Percentiles rank a stretch among this genome's conserved stretches.
These are phyloP conservation scores for Porphyrellus sp. DNA, from an alignment of 1,284 basidiomycete species.

Conservation along the genomic window DNA sequence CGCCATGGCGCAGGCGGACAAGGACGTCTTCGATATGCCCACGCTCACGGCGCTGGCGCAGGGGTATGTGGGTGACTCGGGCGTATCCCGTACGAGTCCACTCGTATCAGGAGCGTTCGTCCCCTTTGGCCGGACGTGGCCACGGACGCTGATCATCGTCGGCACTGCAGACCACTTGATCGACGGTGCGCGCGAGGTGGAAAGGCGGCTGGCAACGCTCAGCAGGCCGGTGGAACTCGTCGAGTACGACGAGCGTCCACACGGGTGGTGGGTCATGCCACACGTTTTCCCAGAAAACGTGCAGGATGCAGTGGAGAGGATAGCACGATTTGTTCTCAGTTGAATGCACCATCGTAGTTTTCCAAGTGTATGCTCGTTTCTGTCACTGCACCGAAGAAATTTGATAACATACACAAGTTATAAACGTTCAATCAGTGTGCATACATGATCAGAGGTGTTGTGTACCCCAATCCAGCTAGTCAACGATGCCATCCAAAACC, in stretches of 20 bases:
- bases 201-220: slow-evolving; percentile 2
- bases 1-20: background rate
- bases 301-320: slow-evolving; percentile 12
- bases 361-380: background rate
- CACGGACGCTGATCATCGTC: slow-evolving; percentile 26
- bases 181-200: slow-evolving; percentile 9
- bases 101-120: slow-evolving; percentile 21
- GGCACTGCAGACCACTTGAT: slow-evolving; percentile 21
- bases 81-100: slow-evolving; percentile 11
- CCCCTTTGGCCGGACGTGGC: slow-evolving; percentile 21
- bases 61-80: slow-evolving; percentile 18
- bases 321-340: slow-evolving; percentile 13
- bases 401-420: background rate
- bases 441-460: slow-evolving; percentile 13
- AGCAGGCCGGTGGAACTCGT: slow-evolving; percentile 20
- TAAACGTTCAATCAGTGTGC: background rate
- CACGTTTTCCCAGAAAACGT: slow-evolving; percentile 19
- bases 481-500: slow-evolving; percentile 13
- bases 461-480: slow-evolving; percentile 17
- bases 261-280: slow-evolving; percentile 23
- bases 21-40: slow-evolving; percentile 8
- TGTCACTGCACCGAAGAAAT: no score
- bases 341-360: no score
- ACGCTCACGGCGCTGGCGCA: rapidly evolving
- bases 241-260: slow-evolving; percentile 27